phyloP scores from a whole-genome alignment of 371 early-diverging fungal genomes.

The Apophysomyces sp. region DNA sequence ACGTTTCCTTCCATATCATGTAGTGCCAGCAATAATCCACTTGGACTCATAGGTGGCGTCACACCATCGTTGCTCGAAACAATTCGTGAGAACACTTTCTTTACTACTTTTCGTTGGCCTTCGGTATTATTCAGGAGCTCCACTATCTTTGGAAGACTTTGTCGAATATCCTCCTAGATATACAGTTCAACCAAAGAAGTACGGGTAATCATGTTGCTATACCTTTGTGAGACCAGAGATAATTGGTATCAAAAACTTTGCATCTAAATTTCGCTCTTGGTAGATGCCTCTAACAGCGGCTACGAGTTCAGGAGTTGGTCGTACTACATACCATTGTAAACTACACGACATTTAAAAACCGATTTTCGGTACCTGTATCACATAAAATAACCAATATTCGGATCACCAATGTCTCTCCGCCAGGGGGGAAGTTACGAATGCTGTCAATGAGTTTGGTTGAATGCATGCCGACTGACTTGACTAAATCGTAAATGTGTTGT shows the following conservation, averaged over 20 bases:
- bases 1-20: conserved; percentile 35
- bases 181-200: neutral
- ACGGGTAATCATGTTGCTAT: neutral
- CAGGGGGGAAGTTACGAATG: conserved; percentile 69
- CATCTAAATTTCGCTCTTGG: conserved; percentile 56
- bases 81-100: conserved; percentile 58
- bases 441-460: conserved; percentile 62
- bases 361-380: conserved; percentile 57
- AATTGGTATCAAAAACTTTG: conserved; percentile 69
- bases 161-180: conserved; percentile 52
- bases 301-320: conserved; percentile 63
- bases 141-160: conserved; percentile 62
- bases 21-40: conserved; percentile 27
- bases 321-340: conserved; percentile 22
- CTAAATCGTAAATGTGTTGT: conserved; percentile 68
- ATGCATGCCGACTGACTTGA: conserved; percentile 69
- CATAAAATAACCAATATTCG: conserved; percentile 72
- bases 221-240: conserved; percentile 66
- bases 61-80: conserved; percentile 35
- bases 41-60: conserved; percentile 19
- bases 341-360: neutral
- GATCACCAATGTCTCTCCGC: conserved; percentile 73
- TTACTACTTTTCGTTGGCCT: conserved; percentile 53
- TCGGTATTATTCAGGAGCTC: conserved; percentile 64
- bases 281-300: conserved; percentile 57